Base-by-base conservation (phyloP, 805 yeast genomes). In the Starmerella geochares region DNA sequence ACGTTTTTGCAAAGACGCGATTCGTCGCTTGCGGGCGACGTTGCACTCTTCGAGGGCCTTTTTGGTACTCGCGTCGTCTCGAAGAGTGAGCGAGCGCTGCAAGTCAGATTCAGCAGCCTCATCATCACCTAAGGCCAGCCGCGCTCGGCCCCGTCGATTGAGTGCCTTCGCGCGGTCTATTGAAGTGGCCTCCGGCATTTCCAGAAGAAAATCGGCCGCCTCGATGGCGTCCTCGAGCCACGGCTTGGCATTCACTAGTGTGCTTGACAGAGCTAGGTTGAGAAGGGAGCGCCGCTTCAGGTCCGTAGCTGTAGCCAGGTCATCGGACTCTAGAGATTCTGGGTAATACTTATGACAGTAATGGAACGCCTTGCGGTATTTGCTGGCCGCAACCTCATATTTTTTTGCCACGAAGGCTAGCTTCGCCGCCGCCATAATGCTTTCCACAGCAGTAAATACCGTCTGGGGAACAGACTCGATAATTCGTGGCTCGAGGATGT, bases 111-210 rank as follows among this genome's bases (percentile, higher is more conserved):
- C 67, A 0, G 96, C 94, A 52, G 70, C 72, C 17, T 78, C 86
- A 47, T 81, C 83, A 61, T 86, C 81, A 56, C 81, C 81, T 24
- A 73, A 68, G 9, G 74, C 66, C 51, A 77, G 63, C 59, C 78
- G 73, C 0, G 90, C 95, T 61, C 73, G 67, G 39, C 94, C 96
- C 65, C 86, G 78, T 63, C 96, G 79, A 69, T 81, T 87, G 31
- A 77, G 68, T 0, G 96, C 95, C 69, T 88, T 88, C 13, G 94
- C 86, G 61, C 75, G 76, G 17, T 84, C 78, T 54, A 76, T 75
- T 2, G 59, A 65, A 19, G 23, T 19, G 8, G 61, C 65, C 35
- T 78, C 83, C 11, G 75, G 58, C 58, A 60, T 76, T 37, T 75
- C 84, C 31, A 84, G 69, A 0, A 85, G 95, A 31, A 76, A 76